Conservation (phyloP, 1,284 basidiomycete species). For the Anthracocystis setariae region DNA sequence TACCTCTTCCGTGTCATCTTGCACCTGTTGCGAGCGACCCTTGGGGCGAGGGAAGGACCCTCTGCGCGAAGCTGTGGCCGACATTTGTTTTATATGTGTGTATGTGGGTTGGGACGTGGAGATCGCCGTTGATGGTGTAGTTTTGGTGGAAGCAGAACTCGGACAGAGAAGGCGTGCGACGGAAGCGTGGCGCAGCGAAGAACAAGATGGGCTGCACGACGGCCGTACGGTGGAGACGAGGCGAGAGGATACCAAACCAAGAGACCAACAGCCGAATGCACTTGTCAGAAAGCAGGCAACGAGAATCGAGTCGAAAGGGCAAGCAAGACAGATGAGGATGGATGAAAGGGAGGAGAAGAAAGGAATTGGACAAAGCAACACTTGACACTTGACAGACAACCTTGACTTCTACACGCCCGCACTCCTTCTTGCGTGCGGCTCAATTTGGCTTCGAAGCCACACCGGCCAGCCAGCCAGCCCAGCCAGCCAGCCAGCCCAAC, state of each 20-base stretch:
- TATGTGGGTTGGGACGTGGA: slow-evolving; percentile 7
- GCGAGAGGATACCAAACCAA: slow-evolving; percentile 3
- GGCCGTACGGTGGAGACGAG: slow-evolving; percentile 11
- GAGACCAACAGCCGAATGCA: slow-evolving; percentile 28
- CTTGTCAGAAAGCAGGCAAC: slow-evolving; percentile 27
- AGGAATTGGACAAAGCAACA: slow-evolving; percentile 4
- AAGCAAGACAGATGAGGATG: slow-evolving; percentile 15
- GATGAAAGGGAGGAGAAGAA: slow-evolving; percentile 12
- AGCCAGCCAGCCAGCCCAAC: neutral
- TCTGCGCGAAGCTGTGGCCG: slow-evolving; percentile 50
- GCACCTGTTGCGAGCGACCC: slow-evolving; percentile 47
- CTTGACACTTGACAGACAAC: neutral
- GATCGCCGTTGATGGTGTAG: neutral
- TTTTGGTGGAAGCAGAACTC: neutral
- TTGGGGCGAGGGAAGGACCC: slow-evolving; percentile 52
- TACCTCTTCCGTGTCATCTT: slow-evolving; percentile 66
- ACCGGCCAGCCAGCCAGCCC: too few relatives aligned
- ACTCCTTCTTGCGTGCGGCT: neutral
- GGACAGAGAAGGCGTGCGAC: slow-evolving; percentile 8
- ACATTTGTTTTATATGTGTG: slow-evolving; percentile 42
- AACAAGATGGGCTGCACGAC: slow-evolving; percentile 29
- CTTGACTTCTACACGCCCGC: neutral
- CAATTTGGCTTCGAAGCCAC: slow-evolving; percentile 7
- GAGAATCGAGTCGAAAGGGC: slow-evolving; percentile 11
- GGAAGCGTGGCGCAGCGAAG: slow-evolving; percentile 19